These are phyloP conservation scores for Sarcodon aspratus DNA, from an alignment of 768 basidiomycete genomes.

Conservation along the genomic window DNA sequence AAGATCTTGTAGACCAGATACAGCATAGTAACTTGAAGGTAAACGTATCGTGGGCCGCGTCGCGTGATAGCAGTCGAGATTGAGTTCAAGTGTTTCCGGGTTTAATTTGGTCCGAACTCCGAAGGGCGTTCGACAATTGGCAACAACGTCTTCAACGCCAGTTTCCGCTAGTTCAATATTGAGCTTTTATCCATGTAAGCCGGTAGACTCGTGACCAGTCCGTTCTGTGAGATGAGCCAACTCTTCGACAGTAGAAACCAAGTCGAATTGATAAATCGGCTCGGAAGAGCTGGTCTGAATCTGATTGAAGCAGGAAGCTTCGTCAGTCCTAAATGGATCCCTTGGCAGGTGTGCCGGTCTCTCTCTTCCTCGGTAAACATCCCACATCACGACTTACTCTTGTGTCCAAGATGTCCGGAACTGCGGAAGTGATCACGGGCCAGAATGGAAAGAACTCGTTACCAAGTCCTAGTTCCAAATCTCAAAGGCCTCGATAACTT, in stretches of 20 bases:
- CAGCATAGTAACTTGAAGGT: no score
- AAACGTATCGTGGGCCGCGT: no score
- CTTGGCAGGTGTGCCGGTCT: constrained; percentile 52
- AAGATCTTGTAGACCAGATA: no score
- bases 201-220: no score
- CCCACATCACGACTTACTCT: neutral
- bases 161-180: no score
- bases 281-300: constrained; percentile 54
- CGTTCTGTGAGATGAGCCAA: no score
- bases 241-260: constrained; percentile 61
- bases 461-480: constrained; percentile 78
- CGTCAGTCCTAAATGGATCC: constrained; percentile 89
- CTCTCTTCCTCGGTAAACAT: neutral
- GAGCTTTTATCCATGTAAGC: no score
- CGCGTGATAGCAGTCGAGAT: no score
- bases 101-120: no score
- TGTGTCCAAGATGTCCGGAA: constrained; percentile 69
- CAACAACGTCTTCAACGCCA: no score
- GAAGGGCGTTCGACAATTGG: no score
- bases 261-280: constrained; percentile 72
- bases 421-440: constrained; percentile 64
- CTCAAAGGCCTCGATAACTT: constrained; percentile 65
- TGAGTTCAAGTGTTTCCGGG: no score
- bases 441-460: constrained; percentile 43
- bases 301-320: constrained; percentile 83